Percentiles rank a stretch among this genome's conserved stretches.
Conservation (phyloP, 2,329 filamentous ascomycete species). For the Pseudodiploospora longispora region DNA sequence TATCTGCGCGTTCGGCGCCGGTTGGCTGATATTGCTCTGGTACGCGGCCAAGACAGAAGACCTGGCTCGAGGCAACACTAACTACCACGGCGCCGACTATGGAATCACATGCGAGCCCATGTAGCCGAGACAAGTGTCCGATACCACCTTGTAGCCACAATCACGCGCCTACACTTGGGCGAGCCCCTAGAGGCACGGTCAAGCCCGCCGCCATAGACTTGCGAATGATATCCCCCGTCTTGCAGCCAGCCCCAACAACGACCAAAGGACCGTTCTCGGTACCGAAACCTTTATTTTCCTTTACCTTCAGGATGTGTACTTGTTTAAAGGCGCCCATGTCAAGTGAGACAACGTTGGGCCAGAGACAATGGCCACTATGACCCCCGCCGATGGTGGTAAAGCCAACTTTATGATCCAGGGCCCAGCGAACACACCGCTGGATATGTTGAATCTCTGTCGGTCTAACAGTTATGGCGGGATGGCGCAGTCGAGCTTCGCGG, state of each 20-base stretch:
- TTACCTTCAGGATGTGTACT: conserved; percentile 32
- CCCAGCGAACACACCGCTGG: conserved; percentile 50
- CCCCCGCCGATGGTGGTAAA: conserved; percentile 49
- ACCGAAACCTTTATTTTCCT: conserved; percentile 10
- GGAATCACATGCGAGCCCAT: conserved; percentile 52
- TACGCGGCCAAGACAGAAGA: conserved; percentile 45
- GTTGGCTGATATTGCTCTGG: conserved; percentile 35
- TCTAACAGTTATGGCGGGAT: conserved; percentile 34
- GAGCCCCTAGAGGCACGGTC: conserved; percentile 50
- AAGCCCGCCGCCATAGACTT: conserved; percentile 37
- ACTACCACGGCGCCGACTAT: conserved; percentile 54
- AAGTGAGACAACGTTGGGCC: conserved; percentile 43
- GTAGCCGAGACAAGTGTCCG: conserved; percentile 45
- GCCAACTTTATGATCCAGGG: conserved; percentile 33
- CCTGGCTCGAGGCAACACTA: conserved; percentile 36
- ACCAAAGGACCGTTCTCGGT: conserved; percentile 26
- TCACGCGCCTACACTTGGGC: conserved; percentile 56
- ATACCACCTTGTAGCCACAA: conserved; percentile 59
- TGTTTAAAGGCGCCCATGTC: conserved; percentile 51
- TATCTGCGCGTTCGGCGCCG: conserved; percentile 32
- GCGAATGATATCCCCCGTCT: conserved; percentile 43
- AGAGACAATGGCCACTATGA: conserved; percentile 52
- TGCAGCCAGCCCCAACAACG: conserved; percentile 49
- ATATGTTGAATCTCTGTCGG: conserved; percentile 41
- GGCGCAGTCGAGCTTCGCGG: conserved; percentile 36